phyloP scores from a whole-genome alignment of 768 basidiomycete genomes.

The Amanita inopinata region DNA sequence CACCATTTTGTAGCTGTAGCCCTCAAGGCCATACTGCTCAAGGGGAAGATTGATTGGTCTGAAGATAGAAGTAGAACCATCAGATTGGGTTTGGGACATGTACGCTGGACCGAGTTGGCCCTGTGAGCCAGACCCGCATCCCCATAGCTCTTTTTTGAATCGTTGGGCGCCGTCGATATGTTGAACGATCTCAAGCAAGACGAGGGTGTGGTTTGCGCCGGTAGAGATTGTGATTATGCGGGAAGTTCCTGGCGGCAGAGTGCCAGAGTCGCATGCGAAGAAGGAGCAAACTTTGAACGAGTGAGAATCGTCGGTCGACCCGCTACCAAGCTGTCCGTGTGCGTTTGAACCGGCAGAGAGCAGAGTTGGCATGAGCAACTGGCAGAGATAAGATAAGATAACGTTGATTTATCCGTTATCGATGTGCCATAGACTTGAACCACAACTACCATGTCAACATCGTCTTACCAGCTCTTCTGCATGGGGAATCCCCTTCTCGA shows the following conservation, averaged over 20 bases:
- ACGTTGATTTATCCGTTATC: not conserved
- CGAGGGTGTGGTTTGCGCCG: constrained; percentile 75
- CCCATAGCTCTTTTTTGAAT: constrained; percentile 45
- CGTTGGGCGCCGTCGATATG: not conserved
- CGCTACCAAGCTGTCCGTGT: constrained; percentile 41
- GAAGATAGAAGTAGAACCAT: constrained; percentile 29
- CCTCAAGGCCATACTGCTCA: constrained; percentile 22
- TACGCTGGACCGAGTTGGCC: constrained; percentile 65
- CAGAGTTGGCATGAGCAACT: constrained; percentile 16
- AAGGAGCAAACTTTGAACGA: constrained; percentile 33
- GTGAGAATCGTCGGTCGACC: constrained; percentile 35
- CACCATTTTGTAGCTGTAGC: constrained; percentile 38
- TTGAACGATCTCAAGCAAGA: constrained; percentile 38
- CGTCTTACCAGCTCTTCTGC: constrained; percentile 66
- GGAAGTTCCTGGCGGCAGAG: constrained; percentile 21
- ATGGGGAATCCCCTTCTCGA: constrained; percentile 96
- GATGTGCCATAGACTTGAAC: not conserved
- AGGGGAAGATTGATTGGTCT: constrained; percentile 34
- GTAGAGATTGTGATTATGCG: constrained; percentile 44
- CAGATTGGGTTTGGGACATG: not conserved
- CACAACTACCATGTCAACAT: constrained; percentile 28
- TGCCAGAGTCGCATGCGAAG: constrained; percentile 16
- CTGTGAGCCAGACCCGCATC: constrained; percentile 56
- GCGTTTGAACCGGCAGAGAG: constrained; percentile 41
- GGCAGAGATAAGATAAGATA: not conserved